Percentiles rank a stretch among this genome's conserved stretches.
These are phyloP conservation scores for Clavulina sp. DNA, from an alignment of 768 basidiomycete species.

Conservation along the genomic window DNA sequence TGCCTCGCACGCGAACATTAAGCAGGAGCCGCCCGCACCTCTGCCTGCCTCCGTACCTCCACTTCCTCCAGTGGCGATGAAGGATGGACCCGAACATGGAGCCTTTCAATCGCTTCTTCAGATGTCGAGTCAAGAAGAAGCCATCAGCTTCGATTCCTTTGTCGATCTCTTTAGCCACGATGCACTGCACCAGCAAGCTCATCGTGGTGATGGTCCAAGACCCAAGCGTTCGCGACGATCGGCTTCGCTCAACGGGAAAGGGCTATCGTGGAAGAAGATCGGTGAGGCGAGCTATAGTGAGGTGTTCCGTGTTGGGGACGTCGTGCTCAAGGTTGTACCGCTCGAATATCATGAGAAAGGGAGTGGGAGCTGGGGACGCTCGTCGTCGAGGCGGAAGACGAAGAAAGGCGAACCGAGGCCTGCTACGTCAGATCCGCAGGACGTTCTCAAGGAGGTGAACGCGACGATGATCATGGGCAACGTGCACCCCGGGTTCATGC, in stretches of 20 bases:
- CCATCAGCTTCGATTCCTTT: constrained; percentile 56
- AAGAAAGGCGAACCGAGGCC: constrained; percentile 19
- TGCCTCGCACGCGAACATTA: too few relatives aligned
- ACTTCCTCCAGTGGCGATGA: too few relatives aligned
- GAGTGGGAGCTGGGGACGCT: background rate
- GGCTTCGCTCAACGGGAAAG: constrained; percentile 11
- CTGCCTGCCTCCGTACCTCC: too few relatives aligned
- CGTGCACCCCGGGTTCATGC: constrained; percentile 60
- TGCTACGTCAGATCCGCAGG: constrained; percentile 52
- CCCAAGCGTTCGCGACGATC: too few relatives aligned
- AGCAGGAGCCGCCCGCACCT: too few relatives aligned
- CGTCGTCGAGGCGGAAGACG: constrained; percentile 1
- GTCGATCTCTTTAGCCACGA: constrained; percentile 66
- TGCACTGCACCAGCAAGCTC: too few relatives aligned
- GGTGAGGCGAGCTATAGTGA: constrained; percentile 96
- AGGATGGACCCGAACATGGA: too few relatives aligned
- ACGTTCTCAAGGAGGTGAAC: constrained; percentile 65
- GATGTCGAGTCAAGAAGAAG: background rate
- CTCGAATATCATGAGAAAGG: constrained; percentile 31
- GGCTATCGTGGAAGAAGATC: constrained; percentile 56
- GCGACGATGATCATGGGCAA: constrained; percentile 64
- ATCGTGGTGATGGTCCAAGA: too few relatives aligned
- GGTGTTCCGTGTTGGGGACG: constrained; percentile 77
- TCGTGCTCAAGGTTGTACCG: constrained; percentile 90
- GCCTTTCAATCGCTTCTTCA: background rate